Base-by-base conservation (phyloP, 306 rosid species). In the Lathyrus sativus region DNA sequence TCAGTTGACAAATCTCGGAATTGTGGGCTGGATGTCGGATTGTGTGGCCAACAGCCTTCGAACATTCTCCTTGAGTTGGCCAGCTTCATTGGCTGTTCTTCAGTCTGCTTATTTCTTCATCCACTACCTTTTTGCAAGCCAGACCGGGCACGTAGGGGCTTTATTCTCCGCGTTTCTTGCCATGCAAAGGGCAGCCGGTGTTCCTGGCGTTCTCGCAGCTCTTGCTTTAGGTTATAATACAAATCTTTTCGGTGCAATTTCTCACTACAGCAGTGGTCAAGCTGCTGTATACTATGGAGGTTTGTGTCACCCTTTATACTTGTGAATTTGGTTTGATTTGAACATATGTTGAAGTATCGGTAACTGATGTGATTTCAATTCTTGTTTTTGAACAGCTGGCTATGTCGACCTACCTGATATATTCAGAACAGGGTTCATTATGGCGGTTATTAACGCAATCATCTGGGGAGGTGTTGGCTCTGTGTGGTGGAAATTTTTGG, bases 221-320 rank as follows among this genome's bases (percentile, higher is more conserved):
- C 79, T 93, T 74, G 88, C 91, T 74, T 79, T 93, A 72, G 90
- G 95, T 38, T 93, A 86, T 78, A 93, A 85, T 38, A 90, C 99
- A 35, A 93, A 90, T 74, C 96, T 90, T 51, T 93, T 90, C 8
- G 99, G 99, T 22, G 97, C 95, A 66, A 28, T 93, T 67, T 85
- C 99, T 12, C 99, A 93, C 79, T 93, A 93, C 50, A 85, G 95
- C 81, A 93, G 99, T 5, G 99, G 99, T 62, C 97, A 90, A 71
- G 91, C 99, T 58, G 99, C 99, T 72, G 97, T 90, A 42, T 93
- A 90, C 85, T 93, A 70, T 59, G 99, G 99, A 90, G 99, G 99
- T 93, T 33, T 59, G 24, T 45, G 45, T 48, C 10, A 12, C 35
- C 62, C 66, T 42, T 43, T 42, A 33, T 39, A 9, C n/a, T 13